Evolutionary conservation across 129 eudicot genomes (phyloP).

Genomic region (Centrapalus pauciflorus): DNA sequence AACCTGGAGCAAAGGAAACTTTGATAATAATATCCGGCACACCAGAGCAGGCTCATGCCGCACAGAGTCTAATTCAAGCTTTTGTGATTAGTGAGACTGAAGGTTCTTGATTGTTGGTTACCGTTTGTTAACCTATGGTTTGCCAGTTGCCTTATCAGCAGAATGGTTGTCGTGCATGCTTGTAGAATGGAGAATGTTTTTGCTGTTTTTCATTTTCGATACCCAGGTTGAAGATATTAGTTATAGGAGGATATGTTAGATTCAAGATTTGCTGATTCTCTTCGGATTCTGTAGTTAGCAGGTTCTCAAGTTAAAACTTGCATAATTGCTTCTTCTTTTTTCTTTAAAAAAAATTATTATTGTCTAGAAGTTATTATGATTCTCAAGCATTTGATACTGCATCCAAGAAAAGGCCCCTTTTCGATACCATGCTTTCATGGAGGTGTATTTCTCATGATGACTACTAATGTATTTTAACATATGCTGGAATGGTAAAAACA

Average conservation of each 20-base stretch:
- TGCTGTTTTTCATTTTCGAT: background rate
- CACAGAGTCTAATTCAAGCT: conserved; percentile 94
- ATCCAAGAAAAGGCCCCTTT: background rate
- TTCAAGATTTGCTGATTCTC: background rate
- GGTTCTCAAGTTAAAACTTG: background rate
- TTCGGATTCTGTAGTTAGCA: background rate
- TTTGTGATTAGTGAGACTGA: conserved; percentile 76
- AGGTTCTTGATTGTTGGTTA: conserved; percentile 31
- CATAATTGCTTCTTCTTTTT: background rate
- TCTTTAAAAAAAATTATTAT: too few species aligned
- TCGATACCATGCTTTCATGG: background rate
- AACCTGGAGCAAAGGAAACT: conserved; percentile 83
- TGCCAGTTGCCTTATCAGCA: too few species aligned
- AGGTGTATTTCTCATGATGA: background rate
- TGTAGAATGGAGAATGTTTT: background rate
- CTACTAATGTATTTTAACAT: too few species aligned
- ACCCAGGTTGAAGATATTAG: background rate
- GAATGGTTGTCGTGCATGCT: background rate
- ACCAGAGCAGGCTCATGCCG: conserved; percentile 95
- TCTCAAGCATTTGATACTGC: background rate
- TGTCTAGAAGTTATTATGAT: background rate
- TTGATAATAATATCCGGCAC: conserved; percentile 78
- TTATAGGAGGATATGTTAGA: background rate
- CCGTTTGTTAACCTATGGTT: background rate
- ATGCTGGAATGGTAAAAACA: too few species aligned